Conservation (phyloP, 345 rosid genomes). For the Camelina neglecta region DNA sequence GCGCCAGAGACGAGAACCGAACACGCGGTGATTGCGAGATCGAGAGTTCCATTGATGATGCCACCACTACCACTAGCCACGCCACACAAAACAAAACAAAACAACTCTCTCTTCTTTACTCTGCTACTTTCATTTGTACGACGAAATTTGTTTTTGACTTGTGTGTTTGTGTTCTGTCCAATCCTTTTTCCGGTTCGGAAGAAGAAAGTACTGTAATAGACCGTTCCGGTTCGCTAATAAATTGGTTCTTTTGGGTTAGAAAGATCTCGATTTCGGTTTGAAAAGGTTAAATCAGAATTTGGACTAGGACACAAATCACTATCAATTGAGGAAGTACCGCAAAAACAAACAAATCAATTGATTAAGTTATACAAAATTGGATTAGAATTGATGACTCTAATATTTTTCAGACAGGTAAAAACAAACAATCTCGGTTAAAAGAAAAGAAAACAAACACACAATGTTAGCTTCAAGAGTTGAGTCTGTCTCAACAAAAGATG, state of each 20-base stretch:
- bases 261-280: background rate
- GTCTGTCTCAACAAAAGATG: slow-evolving; percentile 25
- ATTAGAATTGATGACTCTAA: slow-evolving; percentile 21
- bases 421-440: slow-evolving; percentile 4
- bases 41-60: slow-evolving; percentile 48
- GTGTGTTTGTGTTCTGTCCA: slow-evolving; percentile 10
- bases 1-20: slow-evolving; percentile 21
- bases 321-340: background rate
- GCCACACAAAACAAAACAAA: slow-evolving; percentile 44
- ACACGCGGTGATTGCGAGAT: slow-evolving; percentile 40
- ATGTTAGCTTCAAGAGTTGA: slow-evolving; percentile 20
- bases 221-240: background rate
- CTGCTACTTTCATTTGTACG: slow-evolving; percentile 19
- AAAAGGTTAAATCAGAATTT: background rate
- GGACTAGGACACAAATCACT: background rate
- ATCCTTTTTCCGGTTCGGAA: slow-evolving; percentile 19
- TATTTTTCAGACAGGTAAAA: slow-evolving; percentile 26
- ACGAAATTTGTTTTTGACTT: slow-evolving; percentile 14
- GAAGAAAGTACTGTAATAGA: background rate
- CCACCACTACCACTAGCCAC: slow-evolving; percentile 20
- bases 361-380: slow-evolving; percentile 33
- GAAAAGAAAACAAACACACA: background rate
- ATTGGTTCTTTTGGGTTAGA: background rate
- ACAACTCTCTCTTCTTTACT: slow-evolving; percentile 24
- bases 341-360: background rate